phyloP scores from a whole-genome alignment of 2,329 filamentous ascomycete genomes.

The Calonectria ilicicola region DNA sequence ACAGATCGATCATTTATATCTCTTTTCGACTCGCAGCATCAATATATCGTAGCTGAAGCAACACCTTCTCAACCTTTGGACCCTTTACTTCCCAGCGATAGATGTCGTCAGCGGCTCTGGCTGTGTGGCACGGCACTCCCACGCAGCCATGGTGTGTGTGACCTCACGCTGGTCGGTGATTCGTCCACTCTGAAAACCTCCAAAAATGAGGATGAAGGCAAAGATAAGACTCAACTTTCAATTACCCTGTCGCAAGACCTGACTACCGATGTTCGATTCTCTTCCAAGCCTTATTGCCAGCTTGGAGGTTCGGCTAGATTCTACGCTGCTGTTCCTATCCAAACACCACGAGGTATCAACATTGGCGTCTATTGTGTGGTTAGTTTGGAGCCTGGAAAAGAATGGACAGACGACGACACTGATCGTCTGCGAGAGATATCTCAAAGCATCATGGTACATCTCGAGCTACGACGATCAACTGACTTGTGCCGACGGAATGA shows the following conservation, averaged over 20 bases:
- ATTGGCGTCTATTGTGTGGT: constrained; percentile 55
- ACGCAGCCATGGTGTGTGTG: constrained; percentile 44
- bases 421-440: constrained; percentile 44
- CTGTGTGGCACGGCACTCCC: constrained; percentile 48
- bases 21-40: constrained; percentile 60
- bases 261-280: constrained; percentile 44
- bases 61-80: constrained; percentile 54
- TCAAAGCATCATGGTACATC: constrained; percentile 49
- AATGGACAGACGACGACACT: constrained; percentile 43
- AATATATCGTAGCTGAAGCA: constrained; percentile 65
- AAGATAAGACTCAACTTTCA: constrained; percentile 35
- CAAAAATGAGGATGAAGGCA: not conserved
- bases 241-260: constrained; percentile 52
- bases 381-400: constrained; percentile 14
- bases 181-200: not conserved
- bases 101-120: constrained; percentile 32
- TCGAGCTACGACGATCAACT: constrained; percentile 46
- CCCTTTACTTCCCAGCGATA: constrained; percentile 24
- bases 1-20: constrained; percentile 60
- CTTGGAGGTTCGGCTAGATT: constrained; percentile 45
- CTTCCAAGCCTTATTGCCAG: constrained; percentile 36
- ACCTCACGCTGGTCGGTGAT: constrained; percentile 38
- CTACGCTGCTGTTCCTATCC: constrained; percentile 57
- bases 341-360: constrained; percentile 52
- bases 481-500: constrained; percentile 46